Base-by-base conservation (phyloP, 768 basidiomycete genomes). In the Mycena alexandri region DNA sequence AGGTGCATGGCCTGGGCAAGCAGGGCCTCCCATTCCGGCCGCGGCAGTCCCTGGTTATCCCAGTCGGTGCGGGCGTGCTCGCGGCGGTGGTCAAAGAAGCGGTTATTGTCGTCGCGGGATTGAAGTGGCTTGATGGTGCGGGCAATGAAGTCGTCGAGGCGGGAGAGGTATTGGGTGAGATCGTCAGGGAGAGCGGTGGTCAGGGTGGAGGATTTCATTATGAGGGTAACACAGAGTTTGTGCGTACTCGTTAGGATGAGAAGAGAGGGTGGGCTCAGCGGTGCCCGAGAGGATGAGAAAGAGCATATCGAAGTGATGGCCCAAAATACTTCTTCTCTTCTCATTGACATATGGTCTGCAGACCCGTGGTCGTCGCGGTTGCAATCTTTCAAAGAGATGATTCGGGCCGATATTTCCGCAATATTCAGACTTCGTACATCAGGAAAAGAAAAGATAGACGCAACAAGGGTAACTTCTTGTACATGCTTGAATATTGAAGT, bases 71-170 rank as follows among this genome's bases (percentile, higher is more conserved):
- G 65, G 33, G 65, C 47, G 52, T 60, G 53, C 52, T 67, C 65
- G 57, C 65, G 65, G 42, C 65, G 65, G 52, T 67, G 51, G 51
- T 67, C 65, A 46, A 67, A 67, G 58, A 67, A 67, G 41, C 65
- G 65, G 52, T 54, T 61, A 48, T 67, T 67, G 47, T 67, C 65
- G 58, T 67, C 57, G 43, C 55, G 36, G 58, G 53, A 21, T 54
- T 67, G 65, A 21, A 67, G 58, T n/a, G 65, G 65, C 52, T 24
- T 47, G 44, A 67, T 67, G n/a, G 51, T 60, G 47, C 50, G 50
- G 52, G 33, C 58, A 22, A 67, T 61, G 55, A 67, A 67, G 52
- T 33, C 48, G 58, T 67, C 65, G 55, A 67, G 57, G 48, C 59
- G 56, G 44, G 56, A 58, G 43, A 58, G 56, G 56, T 58, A 58